Conservation (phyloP, 768 basidiomycete species). For the Boletus bicolor region DNA sequence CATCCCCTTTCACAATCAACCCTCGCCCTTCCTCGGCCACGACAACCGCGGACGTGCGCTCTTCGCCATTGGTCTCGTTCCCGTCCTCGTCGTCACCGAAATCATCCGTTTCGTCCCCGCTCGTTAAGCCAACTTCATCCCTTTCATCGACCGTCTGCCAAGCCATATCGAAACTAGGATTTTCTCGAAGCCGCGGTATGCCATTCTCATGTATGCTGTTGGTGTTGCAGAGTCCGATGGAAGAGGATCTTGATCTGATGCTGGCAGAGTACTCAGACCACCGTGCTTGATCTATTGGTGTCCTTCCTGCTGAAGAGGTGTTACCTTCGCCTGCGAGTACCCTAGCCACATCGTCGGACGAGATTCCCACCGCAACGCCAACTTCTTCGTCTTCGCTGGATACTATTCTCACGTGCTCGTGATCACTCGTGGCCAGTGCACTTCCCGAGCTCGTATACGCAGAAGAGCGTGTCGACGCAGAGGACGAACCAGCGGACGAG, state of each 20-base stretch:
- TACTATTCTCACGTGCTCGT: conserved; percentile 61
- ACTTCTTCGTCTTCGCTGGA: conserved; percentile 56
- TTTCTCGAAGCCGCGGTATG: conserved; percentile 50
- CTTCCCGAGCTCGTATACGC: conserved; percentile 75
- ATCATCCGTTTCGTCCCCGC: conserved; percentile 50
- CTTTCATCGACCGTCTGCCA: conserved; percentile 75
- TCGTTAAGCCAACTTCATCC: conserved; percentile 59
- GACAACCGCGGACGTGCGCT: conserved; percentile 72
- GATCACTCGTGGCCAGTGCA: conserved; percentile 57
- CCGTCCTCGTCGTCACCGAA: conserved; percentile 51
- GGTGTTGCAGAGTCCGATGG: conserved; percentile 48
- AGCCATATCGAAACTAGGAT: conserved; percentile 71
- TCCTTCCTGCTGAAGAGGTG: conserved; percentile 44
- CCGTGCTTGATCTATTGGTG: conserved; percentile 58
- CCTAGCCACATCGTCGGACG: conserved; percentile 63
- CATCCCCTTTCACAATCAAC: conserved; percentile 74
- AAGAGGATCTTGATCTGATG: conserved; percentile 68
- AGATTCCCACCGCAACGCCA: conserved; percentile 53
- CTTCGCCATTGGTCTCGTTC: conserved; percentile 53
- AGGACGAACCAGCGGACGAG: conserved; percentile 69
- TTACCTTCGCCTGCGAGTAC: conserved; percentile 53
- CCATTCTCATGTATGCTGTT: conserved; percentile 40
- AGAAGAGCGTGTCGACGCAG: conserved; percentile 69
- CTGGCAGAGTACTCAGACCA: conserved; percentile 75
- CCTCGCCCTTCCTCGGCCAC: conserved; percentile 83